These are phyloP conservation scores for Annulohypoxylon stygium DNA, from an alignment of 495 filamentous ascomycete genomes.

Conservation along the genomic window DNA sequence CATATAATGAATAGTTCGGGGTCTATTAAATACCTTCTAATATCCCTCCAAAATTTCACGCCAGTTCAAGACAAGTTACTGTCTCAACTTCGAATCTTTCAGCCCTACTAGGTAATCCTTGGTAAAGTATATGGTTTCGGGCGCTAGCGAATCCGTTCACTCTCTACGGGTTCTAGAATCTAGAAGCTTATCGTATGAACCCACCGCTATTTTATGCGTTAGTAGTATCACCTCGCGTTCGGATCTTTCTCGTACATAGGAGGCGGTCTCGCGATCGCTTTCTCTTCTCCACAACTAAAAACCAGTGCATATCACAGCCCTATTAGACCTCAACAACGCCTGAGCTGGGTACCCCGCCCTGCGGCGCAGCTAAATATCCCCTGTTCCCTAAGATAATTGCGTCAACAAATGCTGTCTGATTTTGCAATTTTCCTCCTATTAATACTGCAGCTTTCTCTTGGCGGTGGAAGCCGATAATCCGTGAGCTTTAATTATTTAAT, in stretches of 20 bases:
- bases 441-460: conserved; percentile 11
- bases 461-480: not conserved
- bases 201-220: not conserved
- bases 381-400: not conserved
- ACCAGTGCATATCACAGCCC: conserved; percentile 6
- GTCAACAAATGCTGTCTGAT: not conserved
- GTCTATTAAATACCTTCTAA: too few relatives aligned
- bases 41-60: too few relatives aligned
- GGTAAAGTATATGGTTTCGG: not conserved
- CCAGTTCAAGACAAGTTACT: too few relatives aligned
- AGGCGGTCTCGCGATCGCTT: conserved; percentile 16
- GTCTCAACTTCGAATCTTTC: not conserved
- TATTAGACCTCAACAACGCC: not conserved
- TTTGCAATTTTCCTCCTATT: conserved; percentile 11
- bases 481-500: not conserved
- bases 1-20: too few relatives aligned
- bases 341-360: conserved; percentile 4
- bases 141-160: too few relatives aligned
- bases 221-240: not conserved
- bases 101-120: not conserved
- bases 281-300: conserved; percentile 12
- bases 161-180: not conserved
- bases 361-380: conserved; percentile 18
- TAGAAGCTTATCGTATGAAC: not conserved
- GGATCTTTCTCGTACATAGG: not conserved